Evolutionary conservation across 257 asterid genomes (phyloP), one percentile per base, ranked within the genome.

Genomic region (Solanum tacnaense): DNA sequence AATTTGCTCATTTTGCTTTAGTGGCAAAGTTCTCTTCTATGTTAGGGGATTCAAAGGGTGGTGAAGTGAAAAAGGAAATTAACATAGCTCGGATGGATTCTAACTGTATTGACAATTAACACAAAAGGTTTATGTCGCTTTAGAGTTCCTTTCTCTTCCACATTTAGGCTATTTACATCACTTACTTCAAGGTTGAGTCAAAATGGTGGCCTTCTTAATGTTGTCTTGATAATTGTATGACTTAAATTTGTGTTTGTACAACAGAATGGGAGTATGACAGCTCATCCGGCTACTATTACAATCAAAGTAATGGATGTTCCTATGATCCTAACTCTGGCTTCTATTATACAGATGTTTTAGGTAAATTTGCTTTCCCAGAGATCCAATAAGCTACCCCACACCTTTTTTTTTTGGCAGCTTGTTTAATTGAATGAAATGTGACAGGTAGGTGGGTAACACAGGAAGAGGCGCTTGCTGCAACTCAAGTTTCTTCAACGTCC

Each of bases 251-350:
- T 60, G 71, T 68, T 56, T 20, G 6, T 88, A 76, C 90, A 88
- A 81, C 96, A 97, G 99, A 94, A 56, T 96, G 99, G 99, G 98
- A 92, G 91, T 85, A 88, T 21, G 96, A 97, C 83, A 92, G 93
- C 88, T 92, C 98, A 82, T 90, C 98, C 2, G 98, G 99, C 84
- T 96, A 95, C 90, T 95, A 95, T 90, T 93, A 93, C 90, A 95
- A 93, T 86, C 92, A 91, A 90, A 90, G 88, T 60, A 89, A 90
- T 39, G 91, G 92, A 79, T 95, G 91, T 86, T 92, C 96, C 94
- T 95, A 94, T 85, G 99, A 97, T 90, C 96, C 99, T 6, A 97
- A 94, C 90, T 97, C 99, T 34, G 98, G 98, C 71, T 97, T 97
- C 95, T 97, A 96, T 93, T 96, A 96, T 84, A 94, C 97, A 0